Evolutionary conservation across 352 stramenopile genomes (phyloP).

Genomic region (Phytophthora citricola): DNA sequence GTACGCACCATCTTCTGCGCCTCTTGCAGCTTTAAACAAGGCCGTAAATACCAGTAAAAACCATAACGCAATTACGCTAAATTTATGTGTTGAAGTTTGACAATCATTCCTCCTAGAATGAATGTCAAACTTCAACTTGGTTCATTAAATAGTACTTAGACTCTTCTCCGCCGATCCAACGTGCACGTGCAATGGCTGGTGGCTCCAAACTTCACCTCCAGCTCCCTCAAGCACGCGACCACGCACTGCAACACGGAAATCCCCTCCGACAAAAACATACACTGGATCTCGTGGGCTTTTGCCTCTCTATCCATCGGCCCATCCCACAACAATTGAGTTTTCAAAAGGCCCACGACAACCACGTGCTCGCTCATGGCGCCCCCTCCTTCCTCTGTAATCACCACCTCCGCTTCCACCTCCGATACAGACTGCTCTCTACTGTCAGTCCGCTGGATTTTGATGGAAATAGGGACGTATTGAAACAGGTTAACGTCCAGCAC

Average conservation of each 20-base stretch:
- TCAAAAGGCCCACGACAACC: slow-evolving; percentile 47
- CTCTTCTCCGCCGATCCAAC: slow-evolving; percentile 14
- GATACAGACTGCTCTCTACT: slow-evolving; percentile 9
- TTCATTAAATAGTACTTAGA: slow-evolving; percentile 38
- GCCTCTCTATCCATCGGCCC: slow-evolving; percentile 7
- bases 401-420: slow-evolving; percentile 35
- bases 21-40: background rate
- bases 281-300: slow-evolving; percentile 50
- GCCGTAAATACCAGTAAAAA: slow-evolving; percentile 16
- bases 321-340: slow-evolving; percentile 37
- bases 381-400: slow-evolving; percentile 45
- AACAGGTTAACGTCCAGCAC: slow-evolving; percentile 27
- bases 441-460: slow-evolving; percentile 20
- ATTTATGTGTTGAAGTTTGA: slow-evolving; percentile 29
- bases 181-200: slow-evolving; percentile 54
- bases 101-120: slow-evolving; percentile 20
- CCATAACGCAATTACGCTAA: background rate
- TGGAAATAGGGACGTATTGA: slow-evolving; percentile 33
- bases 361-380: slow-evolving; percentile 36
- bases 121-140: slow-evolving; percentile 20
- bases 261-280: slow-evolving; percentile 70
- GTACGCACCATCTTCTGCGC: slow-evolving; percentile 6
- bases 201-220: slow-evolving; percentile 46
- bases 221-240: slow-evolving; percentile 30
- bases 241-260: slow-evolving; percentile 52